Percentiles rank a stretch among this genome's conserved stretches.
Conservation (phyloP, 2,329 filamentous ascomycete species). For the Cladosporium sp. region DNA sequence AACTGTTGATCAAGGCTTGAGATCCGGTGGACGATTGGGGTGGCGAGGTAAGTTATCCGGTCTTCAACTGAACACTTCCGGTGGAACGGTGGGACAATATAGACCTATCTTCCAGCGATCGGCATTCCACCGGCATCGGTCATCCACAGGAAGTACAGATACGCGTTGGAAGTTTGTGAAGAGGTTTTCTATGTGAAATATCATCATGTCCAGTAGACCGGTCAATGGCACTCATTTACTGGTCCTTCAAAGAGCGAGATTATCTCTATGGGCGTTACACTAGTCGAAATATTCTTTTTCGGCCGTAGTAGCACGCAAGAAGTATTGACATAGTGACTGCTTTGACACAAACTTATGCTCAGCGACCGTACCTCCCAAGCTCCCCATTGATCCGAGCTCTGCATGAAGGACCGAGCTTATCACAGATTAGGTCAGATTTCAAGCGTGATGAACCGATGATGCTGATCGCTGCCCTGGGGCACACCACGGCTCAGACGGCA, state of each 20-base stretch:
- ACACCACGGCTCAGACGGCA: neutral
- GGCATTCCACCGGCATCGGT: neutral
- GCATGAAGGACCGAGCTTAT: neutral
- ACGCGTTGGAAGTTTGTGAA: neutral
- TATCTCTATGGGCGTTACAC: neutral
- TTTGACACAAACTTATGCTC: neutral
- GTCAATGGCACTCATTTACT: too few species aligned
- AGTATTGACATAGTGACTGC: neutral
- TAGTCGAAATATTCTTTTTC: neutral
- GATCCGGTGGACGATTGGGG: too few species aligned
- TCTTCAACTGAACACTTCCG: neutral
- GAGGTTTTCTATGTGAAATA: too few species aligned
- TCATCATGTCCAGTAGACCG: too few species aligned
- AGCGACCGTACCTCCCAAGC: neutral
- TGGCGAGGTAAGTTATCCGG: too few species aligned
- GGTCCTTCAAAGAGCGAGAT: neutral
- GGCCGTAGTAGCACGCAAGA: neutral
- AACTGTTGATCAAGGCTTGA: too few species aligned
- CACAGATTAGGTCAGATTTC: slow-evolving; percentile 1
- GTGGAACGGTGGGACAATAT: neutral
- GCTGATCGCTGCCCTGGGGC: neutral
- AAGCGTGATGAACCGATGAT: slow-evolving; percentile 3
- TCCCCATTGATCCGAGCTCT: neutral
- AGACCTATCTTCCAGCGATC: neutral
- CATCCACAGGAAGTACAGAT: neutral